These are phyloP conservation scores for Mantamonas sphyraenae DNA, from an alignment of 78 protist genomes.

Conservation along the genomic window DNA sequence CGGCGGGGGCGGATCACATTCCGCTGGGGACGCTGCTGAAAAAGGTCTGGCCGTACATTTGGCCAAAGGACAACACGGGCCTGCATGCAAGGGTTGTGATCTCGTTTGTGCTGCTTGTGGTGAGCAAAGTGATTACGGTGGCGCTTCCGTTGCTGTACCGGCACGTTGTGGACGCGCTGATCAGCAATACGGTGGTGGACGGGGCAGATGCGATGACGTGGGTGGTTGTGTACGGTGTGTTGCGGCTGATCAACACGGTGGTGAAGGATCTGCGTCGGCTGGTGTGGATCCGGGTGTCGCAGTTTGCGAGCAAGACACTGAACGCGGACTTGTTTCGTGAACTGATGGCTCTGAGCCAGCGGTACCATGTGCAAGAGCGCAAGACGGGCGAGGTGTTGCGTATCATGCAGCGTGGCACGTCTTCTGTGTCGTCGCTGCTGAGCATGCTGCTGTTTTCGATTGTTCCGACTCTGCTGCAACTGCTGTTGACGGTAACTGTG, in stretches of 20 bases:
- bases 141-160: not conserved
- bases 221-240: not conserved
- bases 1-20: no score
- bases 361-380: conserved; percentile 21
- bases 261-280: not conserved
- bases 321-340: not conserved
- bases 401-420: conserved; percentile 26
- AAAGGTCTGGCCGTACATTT: not conserved
- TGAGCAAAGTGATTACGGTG: not conserved
- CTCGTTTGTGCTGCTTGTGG: not conserved
- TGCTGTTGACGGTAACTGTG: conserved; percentile 10
- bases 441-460: conserved; percentile 21
- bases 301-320: conserved; percentile 9
- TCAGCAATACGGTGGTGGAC: not conserved
- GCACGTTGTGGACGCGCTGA: not conserved
- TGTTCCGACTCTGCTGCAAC: conserved; percentile 30
- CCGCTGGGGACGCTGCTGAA: no score
- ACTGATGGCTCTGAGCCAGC: conserved; percentile 8
- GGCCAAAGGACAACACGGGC: not conserved
- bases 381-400: conserved; percentile 45
- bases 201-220: not conserved
- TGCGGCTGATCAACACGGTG: not conserved
- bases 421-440: not conserved
- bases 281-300: conserved; percentile 12
- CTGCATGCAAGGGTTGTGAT: not conserved